Evolutionary conservation across 2,329 filamentous ascomycete genomes (phyloP), one percentile per base, ranked within the genome.

Genomic region (Cladophialophora psammophila): DNA sequence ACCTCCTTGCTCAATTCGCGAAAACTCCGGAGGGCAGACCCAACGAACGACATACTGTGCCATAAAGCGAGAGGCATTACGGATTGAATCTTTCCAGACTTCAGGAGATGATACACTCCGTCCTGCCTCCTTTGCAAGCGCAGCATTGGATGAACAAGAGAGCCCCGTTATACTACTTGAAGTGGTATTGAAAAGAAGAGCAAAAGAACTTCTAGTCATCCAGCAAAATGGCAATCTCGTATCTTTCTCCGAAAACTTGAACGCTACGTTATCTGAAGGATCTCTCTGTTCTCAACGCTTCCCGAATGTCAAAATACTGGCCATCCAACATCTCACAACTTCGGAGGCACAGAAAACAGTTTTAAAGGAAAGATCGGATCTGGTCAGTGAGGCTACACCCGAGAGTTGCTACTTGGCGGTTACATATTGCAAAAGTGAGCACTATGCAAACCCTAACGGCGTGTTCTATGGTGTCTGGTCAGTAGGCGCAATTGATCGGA

Each of bases 41-140:
- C 10, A 81, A 64, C 82, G 87, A 72, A 84, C 83, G 61, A 89
- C 87, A 20, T 89, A 87, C 74, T 83, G 83, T 60, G 83, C 83
- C 5, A 76, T 84, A 3, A 79, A 78, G 52, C 79, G 80, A 55
- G 79, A 82, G 4, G 83, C 84, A 64, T 78, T 81, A 42, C 81
- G 85, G 65, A 76, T 89, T 6, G 78, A 87, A 40, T 84, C 82
- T 66, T 88, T 88, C 65, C 77, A 72, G 45, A 66, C 50, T 35
- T 40, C 80, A 18, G 86, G 88, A 67, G 81, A 85, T 62, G 76
- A 75, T 38, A 71, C 32, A 53, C 40, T 61, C 9, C 48, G 54
- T 34, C 54, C 59, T 6, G 54, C 50, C n/a, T 59, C 74, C 18
- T 71, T 72, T 13, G 76, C 68, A 54, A 64, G 74, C 73, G 63